Conservation (phyloP, 208 protist species). For the Acanthamoeba sp. region DNA sequence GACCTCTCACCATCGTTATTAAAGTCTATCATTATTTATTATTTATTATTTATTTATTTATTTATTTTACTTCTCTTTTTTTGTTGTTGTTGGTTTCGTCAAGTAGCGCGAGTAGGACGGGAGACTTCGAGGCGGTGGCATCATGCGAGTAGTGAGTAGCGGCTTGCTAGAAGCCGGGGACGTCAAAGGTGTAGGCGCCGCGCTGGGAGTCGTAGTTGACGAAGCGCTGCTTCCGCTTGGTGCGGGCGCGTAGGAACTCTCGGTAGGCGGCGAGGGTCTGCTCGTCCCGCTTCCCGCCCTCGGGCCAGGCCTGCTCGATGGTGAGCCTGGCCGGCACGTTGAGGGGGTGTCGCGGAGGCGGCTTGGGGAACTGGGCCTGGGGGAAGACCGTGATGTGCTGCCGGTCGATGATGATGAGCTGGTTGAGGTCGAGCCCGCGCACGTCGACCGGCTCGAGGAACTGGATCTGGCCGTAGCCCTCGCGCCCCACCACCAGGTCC, state of each 20-base stretch:
- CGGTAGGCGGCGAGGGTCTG: background rate
- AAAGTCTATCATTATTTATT: too few species aligned
- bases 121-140: background rate
- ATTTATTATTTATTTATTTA: too few species aligned
- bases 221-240: constrained; percentile 13
- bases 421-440: constrained; percentile 32
- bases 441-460: constrained; percentile 38
- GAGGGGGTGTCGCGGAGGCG: background rate
- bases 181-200: constrained; percentile 15
- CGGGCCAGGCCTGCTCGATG: constrained; percentile 33
- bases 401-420: constrained; percentile 3
- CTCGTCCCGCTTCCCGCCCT: background rate
- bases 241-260: background rate
- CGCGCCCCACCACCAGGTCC: background rate
- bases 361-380: background rate
- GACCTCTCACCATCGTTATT: too few species aligned
- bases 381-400: constrained; percentile 39
- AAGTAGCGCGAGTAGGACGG: background rate
- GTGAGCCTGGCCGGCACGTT: constrained; percentile 40
- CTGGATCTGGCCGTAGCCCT: constrained; percentile 32
- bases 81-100: too few species aligned
- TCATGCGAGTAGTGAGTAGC: background rate
- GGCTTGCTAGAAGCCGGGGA: constrained; percentile 6
- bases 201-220: background rate
- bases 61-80: too few species aligned